These are phyloP conservation scores for Fusarium nematophilum DNA, from an alignment of 2,329 filamentous ascomycete genomes.

Conservation along the genomic window DNA sequence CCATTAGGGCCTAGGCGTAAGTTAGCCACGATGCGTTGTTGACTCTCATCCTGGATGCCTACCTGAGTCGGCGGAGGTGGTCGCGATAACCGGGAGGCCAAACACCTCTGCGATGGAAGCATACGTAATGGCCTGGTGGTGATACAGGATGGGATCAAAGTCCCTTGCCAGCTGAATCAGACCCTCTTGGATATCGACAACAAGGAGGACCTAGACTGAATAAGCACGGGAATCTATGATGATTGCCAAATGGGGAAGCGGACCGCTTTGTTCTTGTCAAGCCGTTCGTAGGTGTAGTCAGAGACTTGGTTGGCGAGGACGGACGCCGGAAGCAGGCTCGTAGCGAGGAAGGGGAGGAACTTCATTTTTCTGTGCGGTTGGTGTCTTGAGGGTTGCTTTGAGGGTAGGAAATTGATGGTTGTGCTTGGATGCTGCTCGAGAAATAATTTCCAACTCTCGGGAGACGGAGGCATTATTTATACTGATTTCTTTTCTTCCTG, in stretches of 20 bases:
- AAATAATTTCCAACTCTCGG: not conserved
- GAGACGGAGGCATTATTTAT: not conserved
- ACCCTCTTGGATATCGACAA: constrained; percentile 14
- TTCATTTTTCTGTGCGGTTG: constrained; percentile 2
- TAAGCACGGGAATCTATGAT: not conserved
- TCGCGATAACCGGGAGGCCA: constrained; percentile 6
- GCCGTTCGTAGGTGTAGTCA: not conserved
- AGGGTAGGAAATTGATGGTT: not conserved
- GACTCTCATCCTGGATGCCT: not conserved
- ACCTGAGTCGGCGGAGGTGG: constrained; percentile 15
- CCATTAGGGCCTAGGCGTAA: constrained; percentile 4
- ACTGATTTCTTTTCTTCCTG: not conserved
- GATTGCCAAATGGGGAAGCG: not conserved
- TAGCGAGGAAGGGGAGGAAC: not conserved
- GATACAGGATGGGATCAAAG: constrained; percentile 8
- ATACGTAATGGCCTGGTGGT: not conserved
- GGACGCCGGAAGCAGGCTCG: not conserved
- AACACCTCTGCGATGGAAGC: constrained; percentile 5
- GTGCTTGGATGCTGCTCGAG: not conserved
- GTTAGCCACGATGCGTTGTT: not conserved
- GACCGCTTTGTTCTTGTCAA: not conserved
- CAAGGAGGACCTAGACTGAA: constrained; percentile 3
- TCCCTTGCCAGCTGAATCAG: constrained; percentile 2
- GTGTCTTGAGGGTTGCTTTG: not conserved
- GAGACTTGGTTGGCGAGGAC: not conserved